Evolutionary conservation across 805 yeast genomes (phyloP), one percentile per base, ranked within the genome.

Genomic region (Hanseniaspora valbyensis): DNA sequence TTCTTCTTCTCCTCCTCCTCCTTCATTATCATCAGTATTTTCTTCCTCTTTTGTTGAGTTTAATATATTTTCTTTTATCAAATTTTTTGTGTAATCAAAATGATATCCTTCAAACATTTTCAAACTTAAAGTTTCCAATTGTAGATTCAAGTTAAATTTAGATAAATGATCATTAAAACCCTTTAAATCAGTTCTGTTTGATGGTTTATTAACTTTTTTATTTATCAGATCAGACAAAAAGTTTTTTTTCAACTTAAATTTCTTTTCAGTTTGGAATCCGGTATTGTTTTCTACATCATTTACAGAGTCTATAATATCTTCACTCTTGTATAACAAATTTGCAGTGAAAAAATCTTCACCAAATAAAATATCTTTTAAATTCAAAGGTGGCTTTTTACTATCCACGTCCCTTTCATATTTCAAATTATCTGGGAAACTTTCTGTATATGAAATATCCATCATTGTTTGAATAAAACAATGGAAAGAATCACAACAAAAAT

Each of bases 41-140:
- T n/a, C 45, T 50, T 16, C 34, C 16, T 59, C 58, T 39, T 56
- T 44, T 56, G 81, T 87, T 7, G 86, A 75, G 10, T 75, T 66
- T 49, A 74, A 74, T 0, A 89, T 80, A 0, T 85, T 83, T n/a
- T 72, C 74, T 10, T 70, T 68, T 26, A 92, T 80, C 0, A 80
- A 70, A 22, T 69, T 70, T 52, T 95, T 72, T 0, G 97, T 87
- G 39, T 77, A 76, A 50, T 74, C 75, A 94, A 96, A 88, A 58
- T 92, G 97, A 60, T 81, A 92, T 0, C 99, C 99, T 66, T 92
- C 98, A 61, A 75, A 80, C 18, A 90, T 65, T 45, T 70, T 75
- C 2, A 83, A 58, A 1, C 58, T 60, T 0, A 69, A 16, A 6
- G 14, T 2, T 6, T 14, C 42, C 37, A 29, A 34, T 14, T 16